Evolutionary conservation across 768 basidiomycete species (phyloP).

Genomic region (Trametes elegans): DNA sequence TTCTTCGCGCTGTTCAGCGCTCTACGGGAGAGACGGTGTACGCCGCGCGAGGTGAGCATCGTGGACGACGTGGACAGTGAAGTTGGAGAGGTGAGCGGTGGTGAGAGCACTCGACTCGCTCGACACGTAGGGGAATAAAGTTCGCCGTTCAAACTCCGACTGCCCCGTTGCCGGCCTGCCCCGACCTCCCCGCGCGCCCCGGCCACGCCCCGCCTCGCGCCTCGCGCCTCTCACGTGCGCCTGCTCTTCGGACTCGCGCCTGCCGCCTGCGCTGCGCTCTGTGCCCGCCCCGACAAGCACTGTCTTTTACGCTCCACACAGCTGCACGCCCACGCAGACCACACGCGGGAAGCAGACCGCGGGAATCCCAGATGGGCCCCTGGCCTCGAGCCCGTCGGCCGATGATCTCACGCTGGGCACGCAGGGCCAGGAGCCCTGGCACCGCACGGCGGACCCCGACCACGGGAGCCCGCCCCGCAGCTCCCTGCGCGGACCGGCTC

Average conservation of each 20-base stretch:
- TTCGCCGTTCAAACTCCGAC: slow-evolving; percentile 29
- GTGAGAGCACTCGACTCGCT: slow-evolving; percentile 20
- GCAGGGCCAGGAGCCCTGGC: slow-evolving; percentile 1
- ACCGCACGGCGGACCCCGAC: slow-evolving; percentile 16
- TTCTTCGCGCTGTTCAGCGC: slow-evolving; percentile 73
- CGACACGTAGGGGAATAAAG: slow-evolving; percentile 30
- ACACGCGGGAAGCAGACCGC: neutral
- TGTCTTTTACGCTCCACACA: neutral
- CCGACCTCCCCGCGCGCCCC: slow-evolving; percentile 21
- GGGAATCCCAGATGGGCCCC: neutral
- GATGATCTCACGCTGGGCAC: slow-evolving; percentile 6
- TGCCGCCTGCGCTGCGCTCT: neutral
- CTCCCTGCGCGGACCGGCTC: neutral
- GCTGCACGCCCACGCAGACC: neutral
- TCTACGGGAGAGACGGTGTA: slow-evolving; percentile 85
- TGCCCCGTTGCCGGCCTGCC: slow-evolving; percentile 27
- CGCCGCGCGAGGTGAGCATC: slow-evolving; percentile 88
- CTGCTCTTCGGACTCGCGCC: slow-evolving; percentile 10
- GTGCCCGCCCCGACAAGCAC: neutral
- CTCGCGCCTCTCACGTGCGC: too few species aligned
- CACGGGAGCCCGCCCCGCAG: neutral
- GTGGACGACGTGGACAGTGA: slow-evolving; percentile 34
- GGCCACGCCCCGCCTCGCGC: slow-evolving; percentile 1
- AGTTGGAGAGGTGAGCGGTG: slow-evolving; percentile 26
- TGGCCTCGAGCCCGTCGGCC: slow-evolving; percentile 4